Evolutionary conservation across 192 early-diverging fungal species (phyloP), one percentile per base, ranked within the genome.

Genomic region (Linnemannia zychae): DNA sequence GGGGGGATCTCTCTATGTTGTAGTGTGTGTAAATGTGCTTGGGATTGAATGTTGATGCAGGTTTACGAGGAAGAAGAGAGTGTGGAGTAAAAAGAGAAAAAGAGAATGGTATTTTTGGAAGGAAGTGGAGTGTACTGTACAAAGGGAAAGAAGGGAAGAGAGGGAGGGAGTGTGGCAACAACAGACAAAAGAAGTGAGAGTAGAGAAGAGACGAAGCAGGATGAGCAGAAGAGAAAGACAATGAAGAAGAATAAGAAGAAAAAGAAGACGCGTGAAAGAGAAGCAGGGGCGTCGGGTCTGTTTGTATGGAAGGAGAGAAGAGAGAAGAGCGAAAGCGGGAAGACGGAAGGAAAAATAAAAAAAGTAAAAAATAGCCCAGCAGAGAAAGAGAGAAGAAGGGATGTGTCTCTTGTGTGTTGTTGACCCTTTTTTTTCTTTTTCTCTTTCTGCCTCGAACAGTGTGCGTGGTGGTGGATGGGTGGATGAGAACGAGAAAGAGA

Each of bases 1-100:
- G n/a, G n/a, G 37, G 47, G 18, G 31, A 49, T 50, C 22, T 52
- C 33, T 78, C 33, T 46, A 72, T 72, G 72, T 78, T 33, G 20
- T n/a, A n/a, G n/a, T n/a, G n/a, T n/a, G n/a, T 60, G 68, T 67
- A 33, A 3, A 44, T 44, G 36, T 60, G 12, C 36, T 44, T 16
- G 31, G 53, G 22, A 22, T 7, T 18, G 49, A 52, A 37, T 15
- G 24, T 46, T 16, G 31, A 28, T 24, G 37, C 22, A 46, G 36
- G 31, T 4, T 40, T 60, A n/a, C 34, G 49, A 33, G 31, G 65
- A 4, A 48, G 16, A 78, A 44, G 57, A 22, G 44, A 72, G 34
- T n/a, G 60, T 37, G 44, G 37, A 28, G 7, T 60, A 70, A 70
- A 65, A 15, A 28, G 31, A 49, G 18, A 78, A 37, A 44, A 37